A percentile compares a stretch with the other conserved stretches of the same genome.
Conservation (phyloP, 2,329 filamentous ascomycete species). For the Ophiocordyceps camponoti-floridani region DNA sequence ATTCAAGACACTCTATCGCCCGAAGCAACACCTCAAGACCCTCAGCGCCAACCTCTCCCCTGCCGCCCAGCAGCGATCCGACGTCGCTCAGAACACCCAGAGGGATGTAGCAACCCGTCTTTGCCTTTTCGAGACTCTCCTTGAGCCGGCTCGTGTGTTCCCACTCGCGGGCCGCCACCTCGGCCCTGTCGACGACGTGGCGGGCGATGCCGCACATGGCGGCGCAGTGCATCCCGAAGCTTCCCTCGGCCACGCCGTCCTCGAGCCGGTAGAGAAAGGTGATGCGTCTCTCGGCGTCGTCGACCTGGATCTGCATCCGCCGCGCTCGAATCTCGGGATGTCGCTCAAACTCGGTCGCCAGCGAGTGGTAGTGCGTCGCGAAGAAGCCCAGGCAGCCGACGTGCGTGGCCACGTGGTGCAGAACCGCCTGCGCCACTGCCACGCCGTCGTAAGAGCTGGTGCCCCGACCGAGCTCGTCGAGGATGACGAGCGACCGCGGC, state of each 20-base stretch:
- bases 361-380: slow-evolving; percentile 92
- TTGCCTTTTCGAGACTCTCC: slow-evolving; percentile 56
- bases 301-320: slow-evolving; percentile 52
- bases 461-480: slow-evolving; percentile 87
- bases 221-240: slow-evolving; percentile 88
- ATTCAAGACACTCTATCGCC: slow-evolving; percentile 35
- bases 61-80: slow-evolving; percentile 40
- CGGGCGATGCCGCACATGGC: slow-evolving; percentile 65
- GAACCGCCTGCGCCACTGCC: slow-evolving; percentile 82
- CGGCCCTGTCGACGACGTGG: slow-evolving; percentile 60
- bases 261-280: slow-evolving; percentile 87
- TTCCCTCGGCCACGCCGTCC: slow-evolving; percentile 81
- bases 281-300: slow-evolving; percentile 33
- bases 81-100: slow-evolving; percentile 24
- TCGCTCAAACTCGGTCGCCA: slow-evolving; percentile 51
- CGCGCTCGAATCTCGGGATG: slow-evolving; percentile 65
- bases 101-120: slow-evolving; percentile 38
- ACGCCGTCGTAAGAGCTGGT: slow-evolving; percentile 93
- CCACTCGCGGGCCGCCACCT: slow-evolving; percentile 79
- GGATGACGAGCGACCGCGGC: slow-evolving; percentile 66
- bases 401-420: slow-evolving; percentile 65
- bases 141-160: slow-evolving; percentile 63
- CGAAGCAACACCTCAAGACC: slow-evolving; percentile 41
- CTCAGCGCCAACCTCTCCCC: slow-evolving; percentile 27
- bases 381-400: slow-evolving; percentile 70